Evolutionary conservation across 768 basidiomycete genomes (phyloP), one percentile per base, ranked within the genome.

Genomic region (Serendipita vermifera): DNA sequence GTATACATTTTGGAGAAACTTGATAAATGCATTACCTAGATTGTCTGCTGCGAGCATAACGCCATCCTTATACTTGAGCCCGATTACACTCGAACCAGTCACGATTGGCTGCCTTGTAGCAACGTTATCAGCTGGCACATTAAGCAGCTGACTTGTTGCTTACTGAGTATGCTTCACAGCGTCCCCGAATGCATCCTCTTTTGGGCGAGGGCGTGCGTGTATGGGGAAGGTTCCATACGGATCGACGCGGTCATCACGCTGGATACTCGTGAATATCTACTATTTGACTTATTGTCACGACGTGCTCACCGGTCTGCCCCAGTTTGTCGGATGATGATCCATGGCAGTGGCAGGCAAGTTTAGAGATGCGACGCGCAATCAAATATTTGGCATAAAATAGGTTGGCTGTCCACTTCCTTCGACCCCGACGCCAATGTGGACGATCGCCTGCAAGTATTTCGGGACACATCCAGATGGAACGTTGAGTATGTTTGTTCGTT

Each of bases 41-140:
- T 85, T 97, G 75, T 99, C 96, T 33, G 96, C 92, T 29, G 96
- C 92, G 76, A 99, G 82, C 88, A 99, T 94, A 61, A 99, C 80
- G 6, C 96, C 96, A 64, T 89, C 91, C 69, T 93, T 91, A 77
- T 78, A 98, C 70, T 88, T 87, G 70, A 99, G 75, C 2, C 86
- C 96, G 32, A 99, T 77, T 3, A 99, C 91, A 57, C 85, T 88
- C n/a, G 94, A 93, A 57, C 94, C 96, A 0, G 94, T 98, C 6
- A 97, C 90, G 59, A 98, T 83, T 7, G 96, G 96, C 64, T 92
- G 86, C 64, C 88, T 91, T 57, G 39, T 24, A 38, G 13, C 38
- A 11, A 15, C 55, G 56, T 26, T 57, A 31, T 14, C 17, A n/a
- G 2, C 9, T 29, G 36, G 41, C n/a, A n/a, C 31, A 9, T 3